Conservation (phyloP, 805 yeast species). For the Cyberlindnera amylophila region DNA sequence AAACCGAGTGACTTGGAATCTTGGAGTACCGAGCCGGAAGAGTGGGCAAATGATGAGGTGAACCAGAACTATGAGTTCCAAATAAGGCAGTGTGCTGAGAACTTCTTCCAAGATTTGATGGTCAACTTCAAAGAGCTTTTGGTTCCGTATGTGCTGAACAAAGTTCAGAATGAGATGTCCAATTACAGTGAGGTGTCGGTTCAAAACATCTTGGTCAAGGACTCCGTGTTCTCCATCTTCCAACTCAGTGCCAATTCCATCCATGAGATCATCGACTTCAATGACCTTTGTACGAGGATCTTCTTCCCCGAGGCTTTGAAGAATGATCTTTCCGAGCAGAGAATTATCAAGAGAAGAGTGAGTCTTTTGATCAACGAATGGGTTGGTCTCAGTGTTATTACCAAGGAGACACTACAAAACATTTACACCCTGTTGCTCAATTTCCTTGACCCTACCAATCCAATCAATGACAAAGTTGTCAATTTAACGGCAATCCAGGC, state of each 20-base stretch:
- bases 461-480: slow-evolving; percentile 74
- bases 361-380: slow-evolving; percentile 78
- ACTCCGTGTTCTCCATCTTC: slow-evolving; percentile 77
- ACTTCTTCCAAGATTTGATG: slow-evolving; percentile 73
- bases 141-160: slow-evolving; percentile 52
- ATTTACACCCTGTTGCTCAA: slow-evolving; percentile 56
- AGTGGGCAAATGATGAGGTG: slow-evolving; percentile 83
- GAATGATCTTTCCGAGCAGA: slow-evolving; percentile 44
- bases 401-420: slow-evolving; percentile 49
- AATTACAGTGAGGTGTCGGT: slow-evolving; percentile 31
- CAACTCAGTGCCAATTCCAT: slow-evolving; percentile 71
- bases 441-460: slow-evolving; percentile 43
- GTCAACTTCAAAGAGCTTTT: slow-evolving; percentile 55
- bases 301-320: slow-evolving; percentile 60
- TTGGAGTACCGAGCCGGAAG: slow-evolving; percentile 89
- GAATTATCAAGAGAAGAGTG: slow-evolving; percentile 70
- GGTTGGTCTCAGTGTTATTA: slow-evolving; percentile 59
- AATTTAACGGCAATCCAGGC: slow-evolving; percentile 70
- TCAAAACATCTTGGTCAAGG: slow-evolving; percentile 61
- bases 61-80: slow-evolving; percentile 78
- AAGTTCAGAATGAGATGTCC: slow-evolving; percentile 43
- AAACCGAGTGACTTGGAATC: slow-evolving; percentile 73
- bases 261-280: slow-evolving; percentile 63
- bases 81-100: slow-evolving; percentile 82
- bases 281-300: slow-evolving; percentile 51